These are phyloP conservation scores for Xanthoconium purpureum DNA, from an alignment of 768 basidiomycete genomes.

Conservation along the genomic window DNA sequence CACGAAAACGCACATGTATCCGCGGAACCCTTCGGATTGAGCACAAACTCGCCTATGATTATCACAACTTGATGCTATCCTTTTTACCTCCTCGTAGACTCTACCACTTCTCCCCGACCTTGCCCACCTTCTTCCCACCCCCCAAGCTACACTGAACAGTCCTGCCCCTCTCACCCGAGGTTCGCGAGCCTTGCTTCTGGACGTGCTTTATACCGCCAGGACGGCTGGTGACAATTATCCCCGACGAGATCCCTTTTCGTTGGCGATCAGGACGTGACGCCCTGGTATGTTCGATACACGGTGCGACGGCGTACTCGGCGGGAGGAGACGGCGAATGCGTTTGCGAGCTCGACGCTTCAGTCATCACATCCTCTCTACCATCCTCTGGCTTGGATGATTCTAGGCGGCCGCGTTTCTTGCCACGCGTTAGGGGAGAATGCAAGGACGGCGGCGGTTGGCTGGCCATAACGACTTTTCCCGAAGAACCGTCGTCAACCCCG, in stretches of 20 bases:
- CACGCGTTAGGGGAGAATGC: not conserved
- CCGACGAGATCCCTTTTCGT: slow-evolving; percentile 62
- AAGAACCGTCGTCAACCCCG: not conserved
- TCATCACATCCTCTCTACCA: not conserved
- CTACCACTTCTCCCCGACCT: slow-evolving; percentile 41
- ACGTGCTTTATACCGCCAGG: slow-evolving; percentile 10
- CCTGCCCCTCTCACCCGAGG: slow-evolving; percentile 6
- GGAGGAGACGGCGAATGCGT: not conserved
- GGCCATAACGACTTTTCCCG: not conserved
- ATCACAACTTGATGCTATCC: slow-evolving; percentile 6
- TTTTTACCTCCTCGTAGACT: slow-evolving; percentile 27
- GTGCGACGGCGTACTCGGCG: not conserved
- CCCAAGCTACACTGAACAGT: not conserved
- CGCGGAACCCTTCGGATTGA: too few relatives aligned
- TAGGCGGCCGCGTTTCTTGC: slow-evolving; percentile 14
- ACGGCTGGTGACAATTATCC: slow-evolving; percentile 48
- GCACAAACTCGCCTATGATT: too few relatives aligned
- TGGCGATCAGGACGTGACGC: not conserved
- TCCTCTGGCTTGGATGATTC: not conserved
- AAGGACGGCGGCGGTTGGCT: not conserved
- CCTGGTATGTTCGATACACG: not conserved
- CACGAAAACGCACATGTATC: too few relatives aligned
- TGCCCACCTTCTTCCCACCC: not conserved
- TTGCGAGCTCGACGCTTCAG: not conserved
- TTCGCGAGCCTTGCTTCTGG: slow-evolving; percentile 1